Base-by-base conservation (phyloP, 495 filamentous ascomycete species). In the Podospora anserina region DNA sequence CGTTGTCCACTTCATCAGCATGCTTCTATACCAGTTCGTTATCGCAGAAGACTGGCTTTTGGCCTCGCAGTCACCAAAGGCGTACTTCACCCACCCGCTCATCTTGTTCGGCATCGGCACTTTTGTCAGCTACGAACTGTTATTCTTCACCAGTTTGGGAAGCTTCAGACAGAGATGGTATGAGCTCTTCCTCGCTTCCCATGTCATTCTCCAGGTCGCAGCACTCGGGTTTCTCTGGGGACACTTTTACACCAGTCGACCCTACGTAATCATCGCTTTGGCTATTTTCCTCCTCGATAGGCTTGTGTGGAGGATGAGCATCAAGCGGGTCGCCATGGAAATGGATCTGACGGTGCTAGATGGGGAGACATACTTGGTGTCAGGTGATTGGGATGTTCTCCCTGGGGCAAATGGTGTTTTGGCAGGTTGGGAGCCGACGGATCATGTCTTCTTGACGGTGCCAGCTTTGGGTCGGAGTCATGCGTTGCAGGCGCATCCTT, bases 361-460 rank as follows among this genome's bases (percentile, higher is more conserved):
- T 53, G 78, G 75, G 2, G 75, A 83, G 28, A 89, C 87, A 2
- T 77, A 85, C 15, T 66, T 84, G 2, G 66, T 89, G 0, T 84
- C 80, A 1, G 70, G 75, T 0, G 72, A 77, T 19, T 82, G 80
- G 80, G 74, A 76, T 64, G 77, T 84, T 34, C 69, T 74, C 16
- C 49, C 58, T 3, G 39, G 56, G 0, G 61, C 23, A 53, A 63
- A 76, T 20, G 79, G 75, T 30, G 80, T 88, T 59, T 73, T 73
- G 2, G 63, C 82, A 44, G 86, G 87, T 30, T 89, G 87, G 86
- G 70, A 75, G 5, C 80, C 86, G 5, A 84, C 85, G 4, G 85
- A 88, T 61, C 88, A 89, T 71, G 80, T 86, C 62, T 88, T 89
- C 72, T 67, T 89, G 39, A 82, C 83, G 13, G 76, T 89, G 0